Percentiles rank a stretch among this genome's conserved stretches.
phyloP scores from a whole-genome alignment of 108 stramenopile species.

The Discostella pseudostelligera region DNA sequence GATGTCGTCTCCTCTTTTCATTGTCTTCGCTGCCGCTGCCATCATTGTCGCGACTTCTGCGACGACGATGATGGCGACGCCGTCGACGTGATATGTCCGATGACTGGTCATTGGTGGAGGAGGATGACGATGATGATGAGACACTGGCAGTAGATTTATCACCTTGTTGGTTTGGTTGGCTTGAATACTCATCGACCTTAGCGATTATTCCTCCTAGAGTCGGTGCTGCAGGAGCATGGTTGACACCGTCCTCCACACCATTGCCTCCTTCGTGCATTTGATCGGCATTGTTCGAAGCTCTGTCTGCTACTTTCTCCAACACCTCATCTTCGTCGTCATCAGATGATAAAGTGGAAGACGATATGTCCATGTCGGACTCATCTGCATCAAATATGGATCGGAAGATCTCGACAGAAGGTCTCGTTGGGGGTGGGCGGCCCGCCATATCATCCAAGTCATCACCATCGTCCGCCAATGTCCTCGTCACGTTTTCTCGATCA shows the following conservation, averaged over 20 bases:
- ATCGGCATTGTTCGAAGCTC: neutral
- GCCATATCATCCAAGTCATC: conserved; percentile 11
- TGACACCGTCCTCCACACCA: neutral
- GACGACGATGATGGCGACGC: conserved; percentile 1
- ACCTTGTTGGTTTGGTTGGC: neutral
- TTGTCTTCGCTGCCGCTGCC: neutral
- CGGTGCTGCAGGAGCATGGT: neutral
- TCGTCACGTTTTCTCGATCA: neutral
- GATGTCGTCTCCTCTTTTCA: neutral
- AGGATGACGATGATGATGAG: neutral
- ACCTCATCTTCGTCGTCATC: neutral
- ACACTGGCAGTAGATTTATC: neutral
- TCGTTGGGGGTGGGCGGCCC: conserved; percentile 13
- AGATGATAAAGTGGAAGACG: conserved; percentile 14
- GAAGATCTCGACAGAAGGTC: conserved; percentile 36
- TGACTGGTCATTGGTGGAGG: neutral
- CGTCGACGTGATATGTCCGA: neutral
- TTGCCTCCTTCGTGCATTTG: neutral
- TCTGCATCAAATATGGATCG: conserved; percentile 43
- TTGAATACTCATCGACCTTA: neutral
- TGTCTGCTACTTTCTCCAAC: neutral
- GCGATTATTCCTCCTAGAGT: neutral
- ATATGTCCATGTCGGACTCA: conserved; percentile 42
- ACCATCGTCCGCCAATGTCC: neutral
- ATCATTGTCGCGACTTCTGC: neutral